A percentile compares a stretch with the other conserved stretches of the same genome.
phyloP scores from a whole-genome alignment of 495 filamentous ascomycete species.

The Pseudevernia furfuracea region DNA sequence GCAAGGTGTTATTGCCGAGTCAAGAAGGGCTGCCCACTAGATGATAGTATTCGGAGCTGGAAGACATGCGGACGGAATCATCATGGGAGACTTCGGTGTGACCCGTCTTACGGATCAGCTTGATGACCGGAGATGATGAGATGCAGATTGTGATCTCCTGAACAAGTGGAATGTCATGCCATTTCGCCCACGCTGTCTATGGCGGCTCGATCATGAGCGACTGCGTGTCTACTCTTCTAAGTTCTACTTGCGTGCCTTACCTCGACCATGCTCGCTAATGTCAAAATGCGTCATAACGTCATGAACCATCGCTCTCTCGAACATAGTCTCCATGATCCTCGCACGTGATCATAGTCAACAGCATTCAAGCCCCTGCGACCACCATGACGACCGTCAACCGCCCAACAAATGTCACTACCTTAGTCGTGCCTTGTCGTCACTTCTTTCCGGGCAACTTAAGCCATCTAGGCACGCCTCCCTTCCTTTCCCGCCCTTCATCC shows the following conservation, averaged over 20 bases:
- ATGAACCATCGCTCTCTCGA: background rate
- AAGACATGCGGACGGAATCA: background rate
- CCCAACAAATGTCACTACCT: conserved; percentile 17
- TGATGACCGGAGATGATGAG: background rate
- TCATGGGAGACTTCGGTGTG: background rate
- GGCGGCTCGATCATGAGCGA: background rate
- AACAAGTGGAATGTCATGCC: background rate
- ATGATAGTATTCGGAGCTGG: conserved; percentile 17
- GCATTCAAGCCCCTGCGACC: background rate
- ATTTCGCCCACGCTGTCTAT: background rate
- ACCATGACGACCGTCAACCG: conserved; percentile 19
- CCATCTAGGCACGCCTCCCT: conserved; percentile 56
- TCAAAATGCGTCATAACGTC: background rate
- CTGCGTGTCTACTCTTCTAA: background rate
- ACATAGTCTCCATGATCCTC: background rate
- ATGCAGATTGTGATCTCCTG: background rate
- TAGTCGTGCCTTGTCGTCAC: conserved; percentile 22
- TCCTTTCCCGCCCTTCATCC: conserved; percentile 27
- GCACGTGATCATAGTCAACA: background rate
- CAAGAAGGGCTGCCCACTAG: conserved; percentile 76
- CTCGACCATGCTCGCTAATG: background rate
- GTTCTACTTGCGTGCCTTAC: background rate
- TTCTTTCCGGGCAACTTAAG: conserved; percentile 58
- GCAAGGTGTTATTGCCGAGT: conserved; percentile 92
- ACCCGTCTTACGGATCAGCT: background rate